phyloP scores from a whole-genome alignment of 192 early-diverging fungal species.

The Umbelopsis ramanniana region DNA sequence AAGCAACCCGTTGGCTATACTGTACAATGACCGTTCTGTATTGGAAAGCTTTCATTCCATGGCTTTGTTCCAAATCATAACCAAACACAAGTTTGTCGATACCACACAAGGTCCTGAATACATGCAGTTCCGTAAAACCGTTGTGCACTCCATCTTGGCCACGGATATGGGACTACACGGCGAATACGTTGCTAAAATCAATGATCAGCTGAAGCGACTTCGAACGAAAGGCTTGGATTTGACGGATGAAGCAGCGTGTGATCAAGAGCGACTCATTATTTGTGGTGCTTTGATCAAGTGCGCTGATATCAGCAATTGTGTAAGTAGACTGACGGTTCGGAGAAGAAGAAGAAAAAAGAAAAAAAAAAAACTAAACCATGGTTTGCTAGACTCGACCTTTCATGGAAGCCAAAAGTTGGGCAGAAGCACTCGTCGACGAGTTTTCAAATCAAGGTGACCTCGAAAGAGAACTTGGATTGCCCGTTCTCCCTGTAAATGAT shows the following conservation, averaged over 20 bases:
- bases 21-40: constrained; percentile 95
- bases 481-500: constrained; percentile 54
- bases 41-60: constrained; percentile 94
- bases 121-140: constrained; percentile 70
- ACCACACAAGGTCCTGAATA: not conserved
- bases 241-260: constrained; percentile 44
- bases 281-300: constrained; percentile 82
- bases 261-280: constrained; percentile 64
- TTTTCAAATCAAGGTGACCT: constrained; percentile 76
- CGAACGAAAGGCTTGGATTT: constrained; percentile 38
- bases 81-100: constrained; percentile 38
- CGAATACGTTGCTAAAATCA: constrained; percentile 76
- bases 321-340: constrained; percentile 34
- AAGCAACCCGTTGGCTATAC: constrained; percentile 77
- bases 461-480: constrained; percentile 71
- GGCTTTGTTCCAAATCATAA: constrained; percentile 70
- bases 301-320: constrained; percentile 80
- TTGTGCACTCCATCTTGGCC: constrained; percentile 75
- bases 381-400: constrained; percentile 63
- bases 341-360: too few species aligned
- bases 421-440: constrained; percentile 68
- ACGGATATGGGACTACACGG: constrained; percentile 85
- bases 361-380: too few species aligned
- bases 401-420: constrained; percentile 72
- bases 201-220: constrained; percentile 62